A percentile compares a stretch with the other conserved stretches of the same genome.
phyloP scores from a whole-genome alignment of 2,329 filamentous ascomycete species.

The Ramularia endophylla region DNA sequence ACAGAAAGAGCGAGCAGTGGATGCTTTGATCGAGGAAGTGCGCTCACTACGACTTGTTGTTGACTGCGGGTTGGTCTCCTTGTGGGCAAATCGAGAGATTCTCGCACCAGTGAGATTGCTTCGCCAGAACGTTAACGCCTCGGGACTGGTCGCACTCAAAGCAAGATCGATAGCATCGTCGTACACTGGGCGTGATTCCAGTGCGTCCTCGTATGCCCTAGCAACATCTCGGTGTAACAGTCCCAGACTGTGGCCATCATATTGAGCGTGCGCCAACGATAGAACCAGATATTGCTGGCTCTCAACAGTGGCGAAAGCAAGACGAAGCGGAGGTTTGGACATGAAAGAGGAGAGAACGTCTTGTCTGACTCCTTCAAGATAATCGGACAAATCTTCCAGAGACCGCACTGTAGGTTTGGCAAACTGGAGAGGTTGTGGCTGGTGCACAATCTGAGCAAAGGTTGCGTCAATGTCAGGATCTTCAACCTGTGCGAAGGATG shows the following conservation, averaged over 20 bases:
- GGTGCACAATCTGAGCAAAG: constrained; percentile 52
- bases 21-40: constrained; percentile 38
- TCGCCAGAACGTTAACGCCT: constrained; percentile 62
- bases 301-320: constrained; percentile 35
- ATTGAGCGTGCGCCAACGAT: constrained; percentile 79
- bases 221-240: constrained; percentile 67
- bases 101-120: constrained; percentile 55
- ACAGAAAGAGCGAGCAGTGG: constrained; percentile 54
- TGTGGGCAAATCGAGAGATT: constrained; percentile 32
- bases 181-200: constrained; percentile 42
- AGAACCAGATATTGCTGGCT: constrained; percentile 47
- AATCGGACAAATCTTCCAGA: constrained; percentile 26
- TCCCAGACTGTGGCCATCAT: constrained; percentile 79
- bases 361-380: constrained; percentile 33
- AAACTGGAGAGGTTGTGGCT: constrained; percentile 31
- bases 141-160: constrained; percentile 41
- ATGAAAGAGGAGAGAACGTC: constrained; percentile 32
- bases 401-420: constrained; percentile 18
- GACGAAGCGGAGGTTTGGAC: constrained; percentile 23
- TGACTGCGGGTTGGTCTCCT: constrained; percentile 10
- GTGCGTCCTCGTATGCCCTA: constrained; percentile 49
- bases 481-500: constrained; percentile 62
- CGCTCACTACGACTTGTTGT: constrained; percentile 42
- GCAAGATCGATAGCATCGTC: constrained; percentile 52
- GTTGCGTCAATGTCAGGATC: constrained; percentile 51